Conservation (phyloP, 139 green algal genomes). For the Auxenochlorella protothecoides region DNA sequence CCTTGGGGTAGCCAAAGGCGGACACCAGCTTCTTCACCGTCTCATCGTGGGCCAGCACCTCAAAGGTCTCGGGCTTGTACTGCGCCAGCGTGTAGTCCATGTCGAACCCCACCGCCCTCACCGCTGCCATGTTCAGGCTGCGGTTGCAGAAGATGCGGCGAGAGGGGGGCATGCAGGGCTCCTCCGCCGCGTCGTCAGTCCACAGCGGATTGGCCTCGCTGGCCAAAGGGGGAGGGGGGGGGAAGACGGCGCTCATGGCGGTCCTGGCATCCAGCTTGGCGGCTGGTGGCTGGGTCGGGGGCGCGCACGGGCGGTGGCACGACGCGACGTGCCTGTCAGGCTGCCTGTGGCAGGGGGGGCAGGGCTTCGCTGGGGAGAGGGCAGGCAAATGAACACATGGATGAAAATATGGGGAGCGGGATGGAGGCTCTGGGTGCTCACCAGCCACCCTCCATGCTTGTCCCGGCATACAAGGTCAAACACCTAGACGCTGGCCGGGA, state of each 20-base stretch:
- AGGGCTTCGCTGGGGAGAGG: no score
- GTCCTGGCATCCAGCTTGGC: constrained; percentile 18
- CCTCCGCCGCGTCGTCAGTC: background rate
- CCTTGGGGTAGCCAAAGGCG: constrained; percentile 71
- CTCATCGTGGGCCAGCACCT: constrained; percentile 71
- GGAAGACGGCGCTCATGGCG: constrained; percentile 27
- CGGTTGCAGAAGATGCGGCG: constrained; percentile 92
- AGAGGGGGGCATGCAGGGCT: background rate
- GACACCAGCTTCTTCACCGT: constrained; percentile 79
- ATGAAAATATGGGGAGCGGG: no score
- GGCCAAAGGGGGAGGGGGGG: constrained; percentile 5
- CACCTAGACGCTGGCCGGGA: no score
- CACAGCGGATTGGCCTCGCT: background rate
- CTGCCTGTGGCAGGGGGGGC: no score
- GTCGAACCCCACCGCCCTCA: constrained; percentile 87
- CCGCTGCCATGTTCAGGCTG: constrained; percentile 84
- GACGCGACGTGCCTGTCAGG: no score
- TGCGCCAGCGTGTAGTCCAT: constrained; percentile 88
- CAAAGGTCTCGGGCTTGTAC: constrained; percentile 91
- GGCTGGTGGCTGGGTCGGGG: no score
- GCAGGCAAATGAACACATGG: no score
- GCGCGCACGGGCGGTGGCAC: no score
- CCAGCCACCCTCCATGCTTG: no score
- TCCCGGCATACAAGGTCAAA: no score
- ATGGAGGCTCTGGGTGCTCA: no score